Evolutionary conservation across 306 rosid species (phyloP).

Genomic region (Prunus dulcis): DNA sequence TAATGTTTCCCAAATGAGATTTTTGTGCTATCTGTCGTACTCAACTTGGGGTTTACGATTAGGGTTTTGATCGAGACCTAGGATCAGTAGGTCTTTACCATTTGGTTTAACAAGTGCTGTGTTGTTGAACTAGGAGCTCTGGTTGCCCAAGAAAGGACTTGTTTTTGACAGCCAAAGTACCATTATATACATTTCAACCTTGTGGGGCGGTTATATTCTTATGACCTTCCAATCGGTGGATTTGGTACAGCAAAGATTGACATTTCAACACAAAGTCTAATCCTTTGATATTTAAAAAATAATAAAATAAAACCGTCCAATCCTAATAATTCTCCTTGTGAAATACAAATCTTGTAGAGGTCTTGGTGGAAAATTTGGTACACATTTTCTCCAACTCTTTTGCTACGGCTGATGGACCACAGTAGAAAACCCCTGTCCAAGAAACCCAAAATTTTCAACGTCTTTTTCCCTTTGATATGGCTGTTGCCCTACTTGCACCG

Average conservation of each 20-base stretch:
- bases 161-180: too few relatives aligned
- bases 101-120: too few relatives aligned
- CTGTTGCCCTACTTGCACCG: too few relatives aligned
- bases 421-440: slow-evolving; percentile 74
- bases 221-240: slow-evolving; percentile 26
- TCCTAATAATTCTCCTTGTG: slow-evolving; percentile 67
- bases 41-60: too few relatives aligned
- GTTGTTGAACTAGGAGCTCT: too few relatives aligned
- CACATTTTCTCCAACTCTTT: slow-evolving; percentile 56
- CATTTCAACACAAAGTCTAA: background rate
- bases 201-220: background rate
- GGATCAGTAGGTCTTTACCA: too few relatives aligned
- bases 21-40: background rate
- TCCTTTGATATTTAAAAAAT: background rate
- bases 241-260: slow-evolving; percentile 17
- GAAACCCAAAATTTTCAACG: slow-evolving; percentile 20
- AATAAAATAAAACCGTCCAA: background rate
- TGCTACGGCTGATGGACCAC: slow-evolving; percentile 72
- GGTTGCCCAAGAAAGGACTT: too few relatives aligned
- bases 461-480: background rate
- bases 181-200: background rate
- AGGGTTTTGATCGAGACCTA: too few relatives aligned
- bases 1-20: background rate
- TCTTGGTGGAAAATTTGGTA: slow-evolving; percentile 79
- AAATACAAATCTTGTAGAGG: slow-evolving; percentile 75